phyloP scores from a whole-genome alignment of 2,329 filamentous ascomycete genomes.

The Pochonia chlamydosporia region DNA sequence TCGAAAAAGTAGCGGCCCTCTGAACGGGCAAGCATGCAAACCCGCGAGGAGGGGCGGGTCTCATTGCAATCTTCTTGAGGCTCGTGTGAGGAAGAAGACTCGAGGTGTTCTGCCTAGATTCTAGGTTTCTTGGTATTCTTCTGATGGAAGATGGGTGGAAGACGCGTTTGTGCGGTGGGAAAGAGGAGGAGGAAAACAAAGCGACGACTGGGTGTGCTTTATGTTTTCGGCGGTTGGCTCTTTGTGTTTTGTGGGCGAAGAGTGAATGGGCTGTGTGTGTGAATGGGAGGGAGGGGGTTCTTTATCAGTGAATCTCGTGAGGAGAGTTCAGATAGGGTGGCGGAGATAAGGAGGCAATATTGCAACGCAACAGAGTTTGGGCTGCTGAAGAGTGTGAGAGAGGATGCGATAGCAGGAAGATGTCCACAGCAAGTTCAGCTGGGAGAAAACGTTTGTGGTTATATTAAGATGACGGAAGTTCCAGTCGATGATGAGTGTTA shows the following conservation, averaged over 20 bases:
- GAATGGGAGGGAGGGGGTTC: not conserved
- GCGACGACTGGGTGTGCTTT: not conserved
- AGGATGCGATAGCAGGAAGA: not conserved
- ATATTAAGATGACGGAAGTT: slow-evolving; percentile 4
- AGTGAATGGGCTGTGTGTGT: not conserved
- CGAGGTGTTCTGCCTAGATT: not conserved
- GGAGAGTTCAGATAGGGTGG: not conserved
- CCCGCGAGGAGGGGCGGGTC: slow-evolving; percentile 15
- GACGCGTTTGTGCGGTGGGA: slow-evolving; percentile 1
- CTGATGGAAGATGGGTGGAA: not conserved
- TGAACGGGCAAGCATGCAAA: slow-evolving; percentile 12
- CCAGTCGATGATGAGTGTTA: slow-evolving; percentile 1
- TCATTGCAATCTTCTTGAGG: slow-evolving; percentile 15
- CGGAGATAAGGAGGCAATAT: not conserved
- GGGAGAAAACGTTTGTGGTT: slow-evolving; percentile 6
- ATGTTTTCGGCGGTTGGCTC: not conserved
- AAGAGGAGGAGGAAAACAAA: not conserved
- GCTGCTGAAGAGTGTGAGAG: not conserved
- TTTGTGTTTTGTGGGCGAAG: not conserved
- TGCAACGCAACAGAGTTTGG: not conserved
- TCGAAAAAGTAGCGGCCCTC: slow-evolving; percentile 3
- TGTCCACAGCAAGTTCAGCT: slow-evolving; percentile 5
- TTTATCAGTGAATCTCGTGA: not conserved
- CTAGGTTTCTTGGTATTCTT: not conserved
- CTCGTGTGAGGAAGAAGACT: not conserved